Evolutionary conservation across 148 eudicot genomes (phyloP).

Genomic region (Pharnaceum exiguum): DNA sequence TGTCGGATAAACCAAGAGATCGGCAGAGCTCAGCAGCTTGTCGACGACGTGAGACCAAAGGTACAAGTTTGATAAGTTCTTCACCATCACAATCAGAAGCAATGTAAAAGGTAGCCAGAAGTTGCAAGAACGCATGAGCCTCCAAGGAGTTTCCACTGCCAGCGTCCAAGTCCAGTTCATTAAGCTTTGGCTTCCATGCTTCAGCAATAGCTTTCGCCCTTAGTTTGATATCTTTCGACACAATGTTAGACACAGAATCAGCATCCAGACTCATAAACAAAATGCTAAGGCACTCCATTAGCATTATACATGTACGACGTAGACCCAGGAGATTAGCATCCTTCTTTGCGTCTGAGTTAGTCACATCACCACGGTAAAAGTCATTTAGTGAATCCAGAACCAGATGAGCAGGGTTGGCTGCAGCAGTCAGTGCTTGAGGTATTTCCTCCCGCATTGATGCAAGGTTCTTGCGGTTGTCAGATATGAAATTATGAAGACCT

Average conservation of each 20-base stretch:
- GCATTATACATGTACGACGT: conserved; percentile 91
- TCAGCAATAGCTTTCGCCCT: conserved; percentile 81
- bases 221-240: conserved; percentile 55
- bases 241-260: conserved; percentile 40
- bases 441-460: conserved; percentile 89
- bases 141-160: conserved; percentile 96
- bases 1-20: conserved; percentile 82
- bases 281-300: conserved; percentile 94
- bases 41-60: conserved; percentile 97
- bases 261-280: conserved; percentile 42
- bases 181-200: conserved; percentile 92
- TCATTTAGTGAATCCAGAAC: conserved; percentile 79
- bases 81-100: conserved; percentile 74
- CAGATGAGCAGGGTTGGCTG: conserved; percentile 77
- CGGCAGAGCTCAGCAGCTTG: conserved; percentile 99
- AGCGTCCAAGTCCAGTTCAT: conserved; percentile 83
- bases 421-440: conserved; percentile 78
- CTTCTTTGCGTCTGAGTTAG: conserved; percentile 72
- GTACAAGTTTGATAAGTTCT: conserved; percentile 70
- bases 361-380: conserved; percentile 58
- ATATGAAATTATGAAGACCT: conserved; percentile 90
- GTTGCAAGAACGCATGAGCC: conserved; percentile 98
- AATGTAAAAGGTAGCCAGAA: conserved; percentile 75
- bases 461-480: conserved; percentile 98
- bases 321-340: conserved; percentile 87